Conservation (phyloP, 371 early-diverging fungal genomes). For the Haplosporangium sp. region DNA sequence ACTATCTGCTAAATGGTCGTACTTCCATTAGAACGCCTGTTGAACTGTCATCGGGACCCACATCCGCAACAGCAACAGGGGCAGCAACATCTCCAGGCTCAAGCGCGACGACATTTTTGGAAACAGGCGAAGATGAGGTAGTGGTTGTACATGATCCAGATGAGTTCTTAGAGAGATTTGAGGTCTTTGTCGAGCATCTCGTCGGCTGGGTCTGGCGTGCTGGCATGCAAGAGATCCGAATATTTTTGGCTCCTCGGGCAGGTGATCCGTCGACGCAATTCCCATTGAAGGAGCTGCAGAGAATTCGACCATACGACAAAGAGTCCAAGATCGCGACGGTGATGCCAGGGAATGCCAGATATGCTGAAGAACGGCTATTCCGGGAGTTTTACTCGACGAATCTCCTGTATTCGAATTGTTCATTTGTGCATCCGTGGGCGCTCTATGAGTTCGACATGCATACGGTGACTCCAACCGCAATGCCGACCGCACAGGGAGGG, state of each 20-base stretch:
- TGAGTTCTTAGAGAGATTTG: conserved; percentile 57
- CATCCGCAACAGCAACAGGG: too few species aligned
- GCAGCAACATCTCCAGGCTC: too few species aligned
- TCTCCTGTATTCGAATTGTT: conserved; percentile 36
- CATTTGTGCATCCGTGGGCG: conserved; percentile 45
- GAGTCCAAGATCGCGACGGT: conserved; percentile 21
- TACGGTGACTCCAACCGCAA: neutral
- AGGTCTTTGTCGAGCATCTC: conserved; percentile 56
- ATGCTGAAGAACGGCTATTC: conserved; percentile 14
- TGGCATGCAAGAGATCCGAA: conserved; percentile 53
- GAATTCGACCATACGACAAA: conserved; percentile 29
- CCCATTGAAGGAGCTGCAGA: conserved; percentile 19
- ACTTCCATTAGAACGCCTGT: neutral
- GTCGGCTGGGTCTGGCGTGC: conserved; percentile 59
- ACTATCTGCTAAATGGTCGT: neutral
- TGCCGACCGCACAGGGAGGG: neutral
- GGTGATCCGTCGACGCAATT: neutral
- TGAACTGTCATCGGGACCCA: too few species aligned
- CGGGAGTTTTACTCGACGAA: conserved; percentile 34
- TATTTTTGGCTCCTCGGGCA: conserved; percentile 24
- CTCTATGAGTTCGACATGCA: conserved; percentile 45
- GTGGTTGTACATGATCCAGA: conserved; percentile 31
- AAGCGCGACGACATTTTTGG: neutral
- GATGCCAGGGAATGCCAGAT: conserved; percentile 25
- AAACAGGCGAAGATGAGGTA: conserved; percentile 4